Percentiles rank a stretch among this genome's conserved stretches.
Conservation (phyloP, 345 rosid genomes). For the Lagerstroemia speciosa region DNA sequence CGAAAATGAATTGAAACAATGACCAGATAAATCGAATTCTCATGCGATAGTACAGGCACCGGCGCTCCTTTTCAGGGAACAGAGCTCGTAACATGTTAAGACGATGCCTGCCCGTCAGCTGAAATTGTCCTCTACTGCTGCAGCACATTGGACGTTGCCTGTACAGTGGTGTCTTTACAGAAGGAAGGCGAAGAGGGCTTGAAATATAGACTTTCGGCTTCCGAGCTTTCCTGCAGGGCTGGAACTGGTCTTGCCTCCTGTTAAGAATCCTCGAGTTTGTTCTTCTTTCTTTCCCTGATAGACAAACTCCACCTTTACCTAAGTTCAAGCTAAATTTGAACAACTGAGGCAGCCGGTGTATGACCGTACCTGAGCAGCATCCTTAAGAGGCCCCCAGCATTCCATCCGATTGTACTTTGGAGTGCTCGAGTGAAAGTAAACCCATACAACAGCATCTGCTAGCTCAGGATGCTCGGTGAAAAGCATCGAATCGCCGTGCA, state of each 20-base stretch:
- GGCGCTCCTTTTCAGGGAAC: not conserved
- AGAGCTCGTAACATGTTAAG: not conserved
- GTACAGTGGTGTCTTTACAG: slow-evolving; percentile 28
- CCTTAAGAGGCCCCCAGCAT: slow-evolving; percentile 79
- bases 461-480: slow-evolving; percentile 65
- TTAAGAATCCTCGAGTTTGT: slow-evolving; percentile 33
- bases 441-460: slow-evolving; percentile 59
- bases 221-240: slow-evolving; percentile 26
- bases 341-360: too few relatives aligned
- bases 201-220: slow-evolving; percentile 53
- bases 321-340: not conserved
- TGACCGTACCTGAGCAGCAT: slow-evolving; percentile 51
- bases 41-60: slow-evolving; percentile 12
- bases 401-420: slow-evolving; percentile 61
- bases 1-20: slow-evolving; percentile 16
- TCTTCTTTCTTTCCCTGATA: slow-evolving; percentile 42
- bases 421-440: slow-evolving; percentile 75
- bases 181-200: slow-evolving; percentile 69
- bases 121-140: not conserved
- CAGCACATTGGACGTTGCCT: slow-evolving; percentile 4
- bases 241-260: slow-evolving; percentile 22
- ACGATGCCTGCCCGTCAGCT: slow-evolving; percentile 6
- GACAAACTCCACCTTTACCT: not conserved
- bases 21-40: slow-evolving; percentile 9
- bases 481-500: slow-evolving; percentile 68